Conservation (phyloP, 1,284 basidiomycete species). For the Ceratobasidium sp. region DNA sequence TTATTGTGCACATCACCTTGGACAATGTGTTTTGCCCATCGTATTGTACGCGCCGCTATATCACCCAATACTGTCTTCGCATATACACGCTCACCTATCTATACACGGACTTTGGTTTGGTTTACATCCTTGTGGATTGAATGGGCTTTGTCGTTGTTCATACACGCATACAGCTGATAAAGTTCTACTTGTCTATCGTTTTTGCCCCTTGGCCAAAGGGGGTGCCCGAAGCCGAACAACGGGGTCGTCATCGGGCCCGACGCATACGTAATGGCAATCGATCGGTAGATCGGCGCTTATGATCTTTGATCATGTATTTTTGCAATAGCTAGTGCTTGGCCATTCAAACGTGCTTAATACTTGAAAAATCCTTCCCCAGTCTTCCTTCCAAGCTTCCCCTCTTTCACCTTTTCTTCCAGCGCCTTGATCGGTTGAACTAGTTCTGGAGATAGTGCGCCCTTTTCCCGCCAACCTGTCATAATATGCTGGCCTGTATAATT, state of each 20-base stretch:
- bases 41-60: conserved; percentile 26
- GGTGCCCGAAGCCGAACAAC: too few relatives aligned
- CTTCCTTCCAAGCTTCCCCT: conserved; percentile 61
- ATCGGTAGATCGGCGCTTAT: background rate
- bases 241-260: too few relatives aligned
- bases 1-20: conserved; percentile 32
- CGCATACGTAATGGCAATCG: too few relatives aligned
- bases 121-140: too few relatives aligned
- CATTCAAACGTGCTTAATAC: conserved; percentile 45
- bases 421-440: conserved; percentile 54
- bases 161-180: too few relatives aligned
- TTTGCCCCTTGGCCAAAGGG: too few relatives aligned
- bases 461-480: conserved; percentile 54
- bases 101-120: background rate
- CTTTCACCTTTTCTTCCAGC: conserved; percentile 57
- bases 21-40: conserved; percentile 27
- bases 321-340: too few relatives aligned
- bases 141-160: too few relatives aligned
- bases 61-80: background rate
- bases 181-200: too few relatives aligned
- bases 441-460: conserved; percentile 52
- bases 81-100: background rate
- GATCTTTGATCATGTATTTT: background rate
- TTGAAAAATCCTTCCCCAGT: conserved; percentile 56
- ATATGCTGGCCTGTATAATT: conserved; percentile 52